A percentile compares a stretch with the other conserved stretches of the same genome.
These are phyloP conservation scores for Fereydounia khargensis DNA, from an alignment of 1,284 basidiomycete species.

Conservation along the genomic window DNA sequence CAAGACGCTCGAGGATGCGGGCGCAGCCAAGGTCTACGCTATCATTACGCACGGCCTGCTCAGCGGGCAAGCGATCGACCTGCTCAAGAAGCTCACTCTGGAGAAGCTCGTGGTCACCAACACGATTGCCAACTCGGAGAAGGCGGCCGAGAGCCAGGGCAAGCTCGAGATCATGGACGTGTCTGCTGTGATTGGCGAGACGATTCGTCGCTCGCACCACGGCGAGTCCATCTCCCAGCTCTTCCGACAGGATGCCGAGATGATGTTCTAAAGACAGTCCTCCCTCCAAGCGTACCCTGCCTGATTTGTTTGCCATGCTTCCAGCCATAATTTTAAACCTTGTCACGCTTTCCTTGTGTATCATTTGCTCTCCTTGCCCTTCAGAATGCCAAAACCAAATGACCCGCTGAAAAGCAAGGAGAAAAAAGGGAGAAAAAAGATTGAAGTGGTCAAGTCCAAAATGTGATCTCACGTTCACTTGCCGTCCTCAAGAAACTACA, in stretches of 20 bases:
- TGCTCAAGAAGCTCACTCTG: slow-evolving; percentile 75
- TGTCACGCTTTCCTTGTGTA: no score
- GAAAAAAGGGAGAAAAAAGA: no score
- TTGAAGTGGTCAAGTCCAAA: no score
- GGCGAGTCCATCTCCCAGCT: slow-evolving; percentile 67
- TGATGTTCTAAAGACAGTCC: slow-evolving; percentile 53
- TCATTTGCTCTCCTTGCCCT: no score
- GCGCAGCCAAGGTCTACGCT: slow-evolving; percentile 83
- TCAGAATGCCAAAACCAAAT: no score
- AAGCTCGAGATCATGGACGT: slow-evolving; percentile 72
- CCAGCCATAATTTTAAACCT: no score
- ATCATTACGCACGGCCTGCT: slow-evolving; percentile 89
- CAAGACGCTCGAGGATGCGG: slow-evolving; percentile 79
- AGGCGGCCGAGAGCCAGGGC: slow-evolving; percentile 60
- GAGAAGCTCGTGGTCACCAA: slow-evolving; percentile 85
- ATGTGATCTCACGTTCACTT: no score
- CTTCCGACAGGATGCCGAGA: slow-evolving; percentile 52
- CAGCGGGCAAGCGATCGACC: slow-evolving; percentile 76
- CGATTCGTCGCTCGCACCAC: slow-evolving; percentile 93
- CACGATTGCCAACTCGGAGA: slow-evolving; percentile 67
- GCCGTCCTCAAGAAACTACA: no score
- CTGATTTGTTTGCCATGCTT: no score
- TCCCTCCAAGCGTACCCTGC: no score
- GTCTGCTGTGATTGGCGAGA: slow-evolving; percentile 86
- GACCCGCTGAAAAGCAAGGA: no score